Evolutionary conservation across 2,329 filamentous ascomycete species (phyloP).

Genomic region (Blastomyces parvus): DNA sequence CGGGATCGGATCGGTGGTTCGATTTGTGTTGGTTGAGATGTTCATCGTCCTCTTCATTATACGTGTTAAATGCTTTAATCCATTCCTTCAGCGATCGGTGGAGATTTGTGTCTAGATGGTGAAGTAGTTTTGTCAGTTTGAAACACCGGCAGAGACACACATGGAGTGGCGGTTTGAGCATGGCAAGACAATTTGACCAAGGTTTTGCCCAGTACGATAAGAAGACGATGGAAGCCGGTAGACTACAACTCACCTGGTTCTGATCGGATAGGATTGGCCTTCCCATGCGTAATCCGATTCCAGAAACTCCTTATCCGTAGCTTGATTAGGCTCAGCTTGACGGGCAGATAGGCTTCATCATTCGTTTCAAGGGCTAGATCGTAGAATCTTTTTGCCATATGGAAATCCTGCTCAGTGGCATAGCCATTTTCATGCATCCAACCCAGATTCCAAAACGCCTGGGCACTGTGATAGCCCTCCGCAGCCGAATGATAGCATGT

Average conservation of each 20-base stretch:
- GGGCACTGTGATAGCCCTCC: slow-evolving; percentile 82
- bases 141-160: background rate
- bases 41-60: slow-evolving; percentile 52
- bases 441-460: slow-evolving; percentile 92
- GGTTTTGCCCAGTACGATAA: background rate
- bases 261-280: slow-evolving; percentile 82
- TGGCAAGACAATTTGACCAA: background rate
- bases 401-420: slow-evolving; percentile 87
- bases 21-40: slow-evolving; percentile 50
- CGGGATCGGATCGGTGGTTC: slow-evolving; percentile 38
- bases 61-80: slow-evolving; percentile 73
- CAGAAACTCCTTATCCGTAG: slow-evolving; percentile 78
- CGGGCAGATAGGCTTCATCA: slow-evolving; percentile 84
- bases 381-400: slow-evolving; percentile 93
- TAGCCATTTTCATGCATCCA: slow-evolving; percentile 99
- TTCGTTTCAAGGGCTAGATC: slow-evolving; percentile 88
- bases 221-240: background rate
- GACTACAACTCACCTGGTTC: slow-evolving; percentile 58
- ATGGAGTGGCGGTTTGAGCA: background rate
- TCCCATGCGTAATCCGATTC: slow-evolving; percentile 87
- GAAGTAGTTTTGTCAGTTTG: slow-evolving; percentile 22
- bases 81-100: slow-evolving; percentile 75
- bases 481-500: slow-evolving; percentile 88
- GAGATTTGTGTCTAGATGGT: slow-evolving; percentile 51
- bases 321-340: slow-evolving; percentile 79